These are phyloP conservation scores for Alternaria ventricosa DNA, from an alignment of 2,329 filamentous ascomycete species.

Conservation along the genomic window DNA sequence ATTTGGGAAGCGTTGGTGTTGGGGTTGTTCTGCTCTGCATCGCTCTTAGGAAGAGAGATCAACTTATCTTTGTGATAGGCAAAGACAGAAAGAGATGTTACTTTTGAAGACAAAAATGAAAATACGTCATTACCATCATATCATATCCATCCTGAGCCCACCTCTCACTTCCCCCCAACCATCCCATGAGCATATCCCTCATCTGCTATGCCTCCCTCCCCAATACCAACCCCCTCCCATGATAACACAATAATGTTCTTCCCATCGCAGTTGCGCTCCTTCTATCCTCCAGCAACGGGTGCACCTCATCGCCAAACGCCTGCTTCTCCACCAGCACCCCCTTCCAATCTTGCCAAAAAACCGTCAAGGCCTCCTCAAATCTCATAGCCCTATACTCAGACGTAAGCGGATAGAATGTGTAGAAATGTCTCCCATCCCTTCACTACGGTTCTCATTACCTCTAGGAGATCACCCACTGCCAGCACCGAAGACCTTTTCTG, in stretches of 20 bases:
- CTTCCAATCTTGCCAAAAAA: conserved; percentile 31
- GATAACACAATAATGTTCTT: background rate
- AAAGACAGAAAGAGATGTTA: background rate
- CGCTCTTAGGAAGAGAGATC: background rate
- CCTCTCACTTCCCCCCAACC: background rate
- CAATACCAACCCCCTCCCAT: background rate
- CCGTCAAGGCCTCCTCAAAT: conserved; percentile 23
- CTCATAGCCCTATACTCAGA: conserved; percentile 20
- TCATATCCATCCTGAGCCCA: background rate
- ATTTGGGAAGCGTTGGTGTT: conserved; percentile 13
- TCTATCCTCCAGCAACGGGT: conserved; percentile 4
- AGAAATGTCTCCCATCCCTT: conserved; percentile 33
- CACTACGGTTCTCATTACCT: conserved; percentile 29
- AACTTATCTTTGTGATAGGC: background rate
- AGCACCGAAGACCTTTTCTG: conserved; percentile 31
- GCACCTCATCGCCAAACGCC: conserved; percentile 24
- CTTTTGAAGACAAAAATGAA: background rate
- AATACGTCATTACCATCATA: background rate
- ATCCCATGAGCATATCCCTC: background rate
- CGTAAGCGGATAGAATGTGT: conserved; percentile 36
- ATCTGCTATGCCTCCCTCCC: background rate
- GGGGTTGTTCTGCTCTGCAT: background rate
- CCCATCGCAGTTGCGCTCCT: background rate
- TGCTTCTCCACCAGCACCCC: conserved; percentile 24
- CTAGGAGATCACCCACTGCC: conserved; percentile 34